Conservation (phyloP, 768 basidiomycete genomes). For the Hortiboletus campestris region DNA sequence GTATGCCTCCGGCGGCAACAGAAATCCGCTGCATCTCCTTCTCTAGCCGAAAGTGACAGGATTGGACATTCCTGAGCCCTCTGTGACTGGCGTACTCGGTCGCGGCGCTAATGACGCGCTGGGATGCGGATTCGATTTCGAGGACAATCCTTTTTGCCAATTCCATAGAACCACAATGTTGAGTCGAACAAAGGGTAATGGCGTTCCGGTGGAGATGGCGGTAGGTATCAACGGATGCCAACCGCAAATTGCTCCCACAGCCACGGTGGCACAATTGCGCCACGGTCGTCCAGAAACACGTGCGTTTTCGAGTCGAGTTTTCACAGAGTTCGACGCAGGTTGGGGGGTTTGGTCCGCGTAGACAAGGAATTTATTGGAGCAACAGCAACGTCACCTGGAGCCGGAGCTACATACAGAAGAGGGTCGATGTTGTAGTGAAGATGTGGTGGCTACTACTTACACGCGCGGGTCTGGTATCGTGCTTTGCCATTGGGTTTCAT, state of each 20-base stretch:
- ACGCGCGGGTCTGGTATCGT: constrained; percentile 7
- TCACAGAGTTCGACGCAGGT: constrained; percentile 28
- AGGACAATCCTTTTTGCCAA: not conserved
- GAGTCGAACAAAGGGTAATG: too few species aligned
- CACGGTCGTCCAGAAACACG: constrained; percentile 61
- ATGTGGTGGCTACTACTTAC: not conserved
- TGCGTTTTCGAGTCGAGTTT: constrained; percentile 86
- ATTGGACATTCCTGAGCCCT: not conserved
- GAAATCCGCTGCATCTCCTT: constrained; percentile 11
- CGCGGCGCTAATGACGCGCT: not conserved
- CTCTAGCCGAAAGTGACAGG: constrained; percentile 13
- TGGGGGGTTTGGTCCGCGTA: constrained; percentile 25
- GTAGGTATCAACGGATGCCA: too few species aligned
- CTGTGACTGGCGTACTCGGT: not conserved
- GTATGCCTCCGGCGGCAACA: not conserved
- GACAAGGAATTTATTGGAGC: constrained; percentile 42
- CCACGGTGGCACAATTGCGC: too few species aligned
- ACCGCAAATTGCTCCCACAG: too few species aligned
- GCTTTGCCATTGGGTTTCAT: not conserved
- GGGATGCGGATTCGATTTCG: not conserved
- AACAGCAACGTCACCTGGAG: constrained; percentile 22
- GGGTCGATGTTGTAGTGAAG: constrained; percentile 26
- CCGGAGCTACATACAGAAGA: constrained; percentile 18
- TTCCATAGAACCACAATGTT: not conserved
- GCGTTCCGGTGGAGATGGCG: too few species aligned